Evolutionary conservation across 768 basidiomycete species (phyloP).

Genomic region (Cantharellus anzutake): DNA sequence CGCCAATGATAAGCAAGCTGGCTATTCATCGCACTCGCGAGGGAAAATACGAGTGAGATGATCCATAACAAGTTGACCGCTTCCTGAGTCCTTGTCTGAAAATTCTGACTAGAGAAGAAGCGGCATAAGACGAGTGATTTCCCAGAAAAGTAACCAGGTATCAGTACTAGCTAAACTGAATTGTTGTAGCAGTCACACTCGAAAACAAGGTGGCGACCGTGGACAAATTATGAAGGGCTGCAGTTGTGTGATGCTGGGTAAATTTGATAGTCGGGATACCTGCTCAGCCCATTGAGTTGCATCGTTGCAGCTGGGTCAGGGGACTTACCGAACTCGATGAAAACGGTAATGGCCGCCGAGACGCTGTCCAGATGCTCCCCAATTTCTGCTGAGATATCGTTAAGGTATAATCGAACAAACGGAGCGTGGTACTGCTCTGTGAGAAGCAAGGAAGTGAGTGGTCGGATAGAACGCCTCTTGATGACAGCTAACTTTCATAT

Average conservation of each 20-base stretch:
- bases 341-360: constrained; percentile 45
- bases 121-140: too few species aligned
- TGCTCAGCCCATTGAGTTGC: not conserved
- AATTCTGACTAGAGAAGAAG: too few species aligned
- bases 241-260: not conserved
- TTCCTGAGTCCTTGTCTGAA: too few species aligned
- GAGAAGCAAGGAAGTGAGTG: too few species aligned
- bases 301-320: not conserved
- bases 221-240: not conserved
- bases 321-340: constrained; percentile 47
- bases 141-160: not conserved
- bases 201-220: constrained; percentile 7
- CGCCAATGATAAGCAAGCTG: constrained; percentile 7
- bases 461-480: not conserved
- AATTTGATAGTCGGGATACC: not conserved
- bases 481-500: constrained; percentile 29
- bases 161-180: not conserved
- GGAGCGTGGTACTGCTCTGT: constrained; percentile 29
- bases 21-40: constrained; percentile 8
- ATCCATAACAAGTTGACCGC: constrained; percentile 5
- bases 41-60: constrained; percentile 6
- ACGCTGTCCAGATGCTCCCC: constrained; percentile 55
- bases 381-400: constrained; percentile 50
- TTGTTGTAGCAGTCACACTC: constrained; percentile 5
- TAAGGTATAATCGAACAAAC: constrained; percentile 38